Evolutionary conservation across 352 stramenopile genomes (phyloP).

Genomic region (Globisporangium recalcitrans): DNA sequence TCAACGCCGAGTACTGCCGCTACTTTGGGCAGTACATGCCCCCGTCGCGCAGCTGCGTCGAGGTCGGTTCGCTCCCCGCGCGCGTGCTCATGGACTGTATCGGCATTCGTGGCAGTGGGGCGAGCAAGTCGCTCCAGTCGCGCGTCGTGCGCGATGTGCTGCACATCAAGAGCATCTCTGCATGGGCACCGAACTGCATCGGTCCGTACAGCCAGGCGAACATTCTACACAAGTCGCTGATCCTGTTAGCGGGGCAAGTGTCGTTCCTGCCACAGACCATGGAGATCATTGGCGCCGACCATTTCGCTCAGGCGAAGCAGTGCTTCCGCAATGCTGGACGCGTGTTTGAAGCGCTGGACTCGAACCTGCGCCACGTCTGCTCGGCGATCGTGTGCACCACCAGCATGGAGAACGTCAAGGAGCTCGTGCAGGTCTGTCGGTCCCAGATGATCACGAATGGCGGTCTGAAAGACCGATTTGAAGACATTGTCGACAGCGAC

Average conservation of each 20-base stretch:
- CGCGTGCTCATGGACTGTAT: slow-evolving; percentile 91
- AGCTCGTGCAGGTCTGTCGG: slow-evolving; percentile 14
- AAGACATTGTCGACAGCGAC: slow-evolving; percentile 54
- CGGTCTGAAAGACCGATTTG: slow-evolving; percentile 47
- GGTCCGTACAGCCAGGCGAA: slow-evolving; percentile 99
- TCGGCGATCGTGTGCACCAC: slow-evolving; percentile 63
- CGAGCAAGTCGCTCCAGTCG: slow-evolving; percentile 50
- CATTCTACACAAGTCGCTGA: slow-evolving; percentile 85
- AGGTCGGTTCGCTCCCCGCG: slow-evolving; percentile 61
- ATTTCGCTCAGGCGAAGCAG: slow-evolving; percentile 39
- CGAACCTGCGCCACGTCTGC: slow-evolving; percentile 72
- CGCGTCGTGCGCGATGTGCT: slow-evolving; percentile 82
- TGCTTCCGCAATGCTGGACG: slow-evolving; percentile 59
- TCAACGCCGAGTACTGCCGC: slow-evolving; percentile 93
- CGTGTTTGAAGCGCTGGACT: slow-evolving; percentile 71
- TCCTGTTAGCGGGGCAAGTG: slow-evolving; percentile 97
- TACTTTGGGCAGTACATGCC: slow-evolving; percentile 85
- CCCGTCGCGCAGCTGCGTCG: slow-evolving; percentile 84
- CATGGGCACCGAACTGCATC: slow-evolving; percentile 98
- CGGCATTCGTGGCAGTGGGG: slow-evolving; percentile 67
- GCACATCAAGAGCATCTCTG: slow-evolving; percentile 95
- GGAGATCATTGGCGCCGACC: slow-evolving; percentile 63
- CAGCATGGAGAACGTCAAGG: not conserved
- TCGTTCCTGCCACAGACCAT: slow-evolving; percentile 94
- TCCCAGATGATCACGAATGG: slow-evolving; percentile 41